Conservation (phyloP, 169 alveolate genomes). For the Perkinsus olseni region DNA sequence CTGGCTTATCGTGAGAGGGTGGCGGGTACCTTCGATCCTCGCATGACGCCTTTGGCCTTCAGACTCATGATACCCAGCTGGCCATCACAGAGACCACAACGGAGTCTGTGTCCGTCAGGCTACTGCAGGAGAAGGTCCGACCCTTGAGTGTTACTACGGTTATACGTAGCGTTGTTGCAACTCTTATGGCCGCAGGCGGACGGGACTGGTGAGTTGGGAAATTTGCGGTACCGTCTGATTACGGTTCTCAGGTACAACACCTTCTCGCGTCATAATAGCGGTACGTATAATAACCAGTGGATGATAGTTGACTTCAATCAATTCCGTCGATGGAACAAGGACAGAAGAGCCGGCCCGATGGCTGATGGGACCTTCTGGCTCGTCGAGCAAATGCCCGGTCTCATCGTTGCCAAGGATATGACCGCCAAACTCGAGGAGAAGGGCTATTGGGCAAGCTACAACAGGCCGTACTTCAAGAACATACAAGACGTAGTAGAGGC, state of each 20-base stretch:
- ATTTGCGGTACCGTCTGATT: not conserved
- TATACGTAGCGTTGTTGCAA: not conserved
- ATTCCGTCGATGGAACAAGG: not conserved
- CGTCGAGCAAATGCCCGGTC: not conserved
- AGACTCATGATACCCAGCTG: not conserved
- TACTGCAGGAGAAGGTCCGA: not conserved
- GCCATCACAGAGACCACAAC: not conserved
- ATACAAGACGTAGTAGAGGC: not conserved
- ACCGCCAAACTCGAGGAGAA: not conserved
- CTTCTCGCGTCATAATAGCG: not conserved
- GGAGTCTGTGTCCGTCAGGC: not conserved
- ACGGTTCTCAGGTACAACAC: not conserved
- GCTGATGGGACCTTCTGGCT: not conserved
- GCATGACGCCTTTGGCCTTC: not conserved
- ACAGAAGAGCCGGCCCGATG: not conserved
- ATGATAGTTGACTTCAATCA: not conserved
- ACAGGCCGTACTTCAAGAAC: not conserved
- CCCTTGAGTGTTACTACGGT: not conserved
- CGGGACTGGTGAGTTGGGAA: not conserved
- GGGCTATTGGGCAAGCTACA: not conserved
- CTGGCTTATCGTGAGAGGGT: not conserved
- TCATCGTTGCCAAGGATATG: not conserved
- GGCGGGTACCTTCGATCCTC: not conserved
- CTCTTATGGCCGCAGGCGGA: not conserved
- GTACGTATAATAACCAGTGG: not conserved